A percentile compares a stretch with the other conserved stretches of the same genome.
These are phyloP conservation scores for Fusarium sp. DNA, from an alignment of 2,329 filamentous ascomycete species.

Conservation along the genomic window DNA sequence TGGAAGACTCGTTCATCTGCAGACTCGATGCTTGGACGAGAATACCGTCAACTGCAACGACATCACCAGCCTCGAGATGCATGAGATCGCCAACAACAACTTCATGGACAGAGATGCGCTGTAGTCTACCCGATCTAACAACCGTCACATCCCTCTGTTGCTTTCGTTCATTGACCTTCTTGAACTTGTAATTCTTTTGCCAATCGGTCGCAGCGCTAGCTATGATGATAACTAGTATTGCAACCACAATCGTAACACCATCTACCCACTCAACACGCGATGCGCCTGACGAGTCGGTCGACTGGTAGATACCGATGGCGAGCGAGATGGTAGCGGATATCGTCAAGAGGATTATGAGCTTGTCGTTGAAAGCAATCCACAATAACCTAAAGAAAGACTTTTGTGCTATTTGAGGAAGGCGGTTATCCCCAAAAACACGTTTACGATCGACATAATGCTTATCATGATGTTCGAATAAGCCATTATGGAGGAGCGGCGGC, in stretches of 20 bases:
- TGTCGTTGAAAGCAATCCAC: slow-evolving; percentile 87
- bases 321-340: slow-evolving; percentile 79
- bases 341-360: slow-evolving; percentile 78
- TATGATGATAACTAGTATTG: slow-evolving; percentile 79
- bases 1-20: slow-evolving; percentile 79
- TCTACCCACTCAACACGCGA: slow-evolving; percentile 82
- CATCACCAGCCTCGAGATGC: slow-evolving; percentile 77
- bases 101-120: slow-evolving; percentile 76
- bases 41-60: slow-evolving; percentile 76
- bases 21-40: slow-evolving; percentile 66
- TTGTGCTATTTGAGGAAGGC: slow-evolving; percentile 66
- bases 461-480: slow-evolving; percentile 47
- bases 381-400: slow-evolving; percentile 74
- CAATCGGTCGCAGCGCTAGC: slow-evolving; percentile 85
- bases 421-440: slow-evolving; percentile 75
- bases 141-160: slow-evolving; percentile 80
- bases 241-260: slow-evolving; percentile 81
- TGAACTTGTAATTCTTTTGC: slow-evolving; percentile 84
- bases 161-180: slow-evolving; percentile 83
- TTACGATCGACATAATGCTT: slow-evolving; percentile 66
- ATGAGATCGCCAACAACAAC: slow-evolving; percentile 80
- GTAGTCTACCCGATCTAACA: slow-evolving; percentile 76
- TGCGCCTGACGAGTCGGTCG: slow-evolving; percentile 62
- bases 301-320: slow-evolving; percentile 79
- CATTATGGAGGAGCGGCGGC: slow-evolving; percentile 40